Percentiles rank a stretch among this genome's conserved stretches.
Evolutionary conservation across 2,329 filamentous ascomycete genomes (phyloP).

Genomic region (Xylaria multiplex): DNA sequence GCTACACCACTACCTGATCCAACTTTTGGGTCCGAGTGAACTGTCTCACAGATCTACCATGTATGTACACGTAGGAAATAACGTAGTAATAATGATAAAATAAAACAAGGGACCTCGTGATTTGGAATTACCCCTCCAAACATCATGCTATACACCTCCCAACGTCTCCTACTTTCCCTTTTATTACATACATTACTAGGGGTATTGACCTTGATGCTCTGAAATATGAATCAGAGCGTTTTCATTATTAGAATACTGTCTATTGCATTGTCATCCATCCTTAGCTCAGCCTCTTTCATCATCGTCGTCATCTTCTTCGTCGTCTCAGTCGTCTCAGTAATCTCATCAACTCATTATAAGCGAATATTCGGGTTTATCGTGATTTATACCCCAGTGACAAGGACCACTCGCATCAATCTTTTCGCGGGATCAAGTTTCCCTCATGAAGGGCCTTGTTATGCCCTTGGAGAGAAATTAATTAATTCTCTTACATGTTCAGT

Average conservation of each 20-base stretch:
- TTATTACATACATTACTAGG: slow-evolving; percentile 1
- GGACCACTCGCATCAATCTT: not conserved
- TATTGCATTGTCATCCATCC: slow-evolving; percentile 18
- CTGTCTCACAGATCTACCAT: no score
- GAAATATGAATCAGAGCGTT: slow-evolving; percentile 6
- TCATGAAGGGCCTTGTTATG: not conserved
- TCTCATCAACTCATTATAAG: slow-evolving; percentile 14
- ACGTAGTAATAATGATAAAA: not conserved
- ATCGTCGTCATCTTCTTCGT: slow-evolving; percentile 8
- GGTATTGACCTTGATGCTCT: slow-evolving; percentile 2
- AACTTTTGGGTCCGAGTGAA: no score
- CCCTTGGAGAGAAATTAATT: not conserved
- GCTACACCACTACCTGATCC: no score
- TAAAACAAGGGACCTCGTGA: slow-evolving; percentile 11
- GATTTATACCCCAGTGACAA: not conserved
- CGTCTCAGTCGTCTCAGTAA: not conserved
- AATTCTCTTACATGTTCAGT: not conserved
- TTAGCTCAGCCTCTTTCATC: slow-evolving; percentile 26
- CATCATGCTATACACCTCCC: slow-evolving; percentile 2
- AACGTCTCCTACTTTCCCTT: slow-evolving; percentile 1
- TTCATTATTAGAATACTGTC: slow-evolving; percentile 8
- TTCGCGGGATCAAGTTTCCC: not conserved
- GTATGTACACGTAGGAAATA: no score
- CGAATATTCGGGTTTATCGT: not conserved
- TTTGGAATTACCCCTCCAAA: slow-evolving; percentile 36